Conservation (phyloP, 2,329 filamentous ascomycete species). For the Clonostachys byssicola region DNA sequence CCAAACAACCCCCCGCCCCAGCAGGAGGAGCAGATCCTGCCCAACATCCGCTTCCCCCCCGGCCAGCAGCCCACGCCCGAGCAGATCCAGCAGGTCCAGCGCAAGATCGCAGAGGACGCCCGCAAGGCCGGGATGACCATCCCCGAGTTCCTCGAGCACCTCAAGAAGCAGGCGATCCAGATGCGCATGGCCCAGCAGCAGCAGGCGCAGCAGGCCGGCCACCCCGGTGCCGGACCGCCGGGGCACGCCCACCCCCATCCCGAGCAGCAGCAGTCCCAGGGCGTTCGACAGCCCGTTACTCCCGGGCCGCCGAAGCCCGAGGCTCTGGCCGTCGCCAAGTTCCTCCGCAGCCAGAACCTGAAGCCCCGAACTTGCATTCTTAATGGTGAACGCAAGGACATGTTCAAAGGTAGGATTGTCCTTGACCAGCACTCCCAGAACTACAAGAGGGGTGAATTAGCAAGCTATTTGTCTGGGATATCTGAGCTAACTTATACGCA, state of each 20-base stretch:
- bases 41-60: conserved; percentile 7
- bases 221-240: conserved; percentile 11
- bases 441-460: background rate
- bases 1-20: background rate
- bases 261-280: conserved; percentile 18
- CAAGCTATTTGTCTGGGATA: too few species aligned
- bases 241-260: conserved; percentile 13
- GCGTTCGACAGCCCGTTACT: conserved; percentile 61
- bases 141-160: conserved; percentile 74
- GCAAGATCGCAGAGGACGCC: conserved; percentile 77
- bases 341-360: conserved; percentile 76
- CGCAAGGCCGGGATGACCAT: conserved; percentile 80
- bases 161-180: conserved; percentile 52
- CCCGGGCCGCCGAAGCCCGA: conserved; percentile 84
- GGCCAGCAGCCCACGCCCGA: conserved; percentile 66
- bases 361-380: conserved; percentile 90
- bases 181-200: conserved; percentile 34
- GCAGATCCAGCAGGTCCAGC: conserved; percentile 81
- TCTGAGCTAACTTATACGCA: background rate
- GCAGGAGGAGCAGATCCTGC: background rate
- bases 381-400: conserved; percentile 94
- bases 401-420: conserved; percentile 74
- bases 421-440: too few species aligned
- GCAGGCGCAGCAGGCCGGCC: conserved; percentile 30
- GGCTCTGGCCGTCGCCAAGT: conserved; percentile 84